Percentiles rank a stretch among this genome's conserved stretches.
phyloP scores from a whole-genome alignment of 768 basidiomycete genomes.

The Leccinum disarticulatum region DNA sequence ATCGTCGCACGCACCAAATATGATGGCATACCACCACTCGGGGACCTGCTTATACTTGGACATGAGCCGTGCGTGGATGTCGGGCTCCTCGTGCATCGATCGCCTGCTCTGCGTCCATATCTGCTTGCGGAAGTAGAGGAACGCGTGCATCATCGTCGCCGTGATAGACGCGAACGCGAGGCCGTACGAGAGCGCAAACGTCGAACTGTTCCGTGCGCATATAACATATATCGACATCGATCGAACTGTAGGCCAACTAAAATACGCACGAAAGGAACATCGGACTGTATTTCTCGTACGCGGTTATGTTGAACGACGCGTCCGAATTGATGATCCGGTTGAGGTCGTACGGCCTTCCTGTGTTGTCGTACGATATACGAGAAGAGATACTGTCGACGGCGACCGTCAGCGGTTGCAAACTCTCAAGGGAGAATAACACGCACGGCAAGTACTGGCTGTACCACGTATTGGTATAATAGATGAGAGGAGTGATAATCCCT shows the following conservation, averaged over 20 bases:
- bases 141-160: constrained; percentile 69
- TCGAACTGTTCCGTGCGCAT: constrained; percentile 36
- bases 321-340: constrained; percentile 52
- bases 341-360: constrained; percentile 57
- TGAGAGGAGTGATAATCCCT: constrained; percentile 57
- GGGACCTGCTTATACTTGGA: constrained; percentile 55
- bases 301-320: constrained; percentile 52
- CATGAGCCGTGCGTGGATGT: constrained; percentile 67
- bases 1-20: constrained; percentile 25
- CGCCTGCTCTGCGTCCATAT: constrained; percentile 71
- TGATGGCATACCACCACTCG: constrained; percentile 54
- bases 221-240: background rate
- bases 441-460: constrained; percentile 53
- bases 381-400: constrained; percentile 52
- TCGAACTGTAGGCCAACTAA: background rate
- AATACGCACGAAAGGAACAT: constrained; percentile 50
- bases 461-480: constrained; percentile 73
- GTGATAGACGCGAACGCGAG: constrained; percentile 82
- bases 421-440: background rate
- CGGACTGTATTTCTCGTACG: constrained; percentile 58
- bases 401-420: background rate
- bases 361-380: constrained; percentile 63
- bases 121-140: constrained; percentile 76
- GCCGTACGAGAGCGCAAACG: constrained; percentile 78
- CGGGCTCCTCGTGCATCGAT: constrained; percentile 75